Conservation (phyloP, 2,329 filamentous ascomycete genomes). For the Colletotrichum kahawae region DNA sequence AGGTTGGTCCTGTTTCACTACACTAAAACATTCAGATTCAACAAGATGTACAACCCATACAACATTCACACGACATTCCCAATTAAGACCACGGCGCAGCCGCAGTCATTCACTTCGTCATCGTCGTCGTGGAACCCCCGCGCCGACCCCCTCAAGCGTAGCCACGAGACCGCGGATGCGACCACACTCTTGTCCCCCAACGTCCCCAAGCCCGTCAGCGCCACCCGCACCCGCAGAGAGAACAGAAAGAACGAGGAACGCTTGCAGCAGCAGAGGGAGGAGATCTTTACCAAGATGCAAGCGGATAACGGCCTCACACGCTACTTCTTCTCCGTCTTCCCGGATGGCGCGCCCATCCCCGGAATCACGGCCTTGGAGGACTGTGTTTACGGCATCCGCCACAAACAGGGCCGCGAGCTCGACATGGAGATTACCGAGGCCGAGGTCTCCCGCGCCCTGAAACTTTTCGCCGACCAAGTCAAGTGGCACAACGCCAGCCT, state of each 20-base stretch:
- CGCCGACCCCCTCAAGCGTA: background rate
- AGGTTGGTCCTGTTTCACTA: background rate
- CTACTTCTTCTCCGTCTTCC: background rate
- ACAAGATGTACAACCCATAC: background rate
- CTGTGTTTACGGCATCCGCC: background rate
- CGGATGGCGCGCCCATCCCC: background rate
- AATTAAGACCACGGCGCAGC: background rate
- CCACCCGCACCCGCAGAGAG: background rate
- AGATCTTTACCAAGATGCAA: background rate
- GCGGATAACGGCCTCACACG: background rate
- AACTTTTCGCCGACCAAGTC: background rate
- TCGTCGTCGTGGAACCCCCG: background rate
- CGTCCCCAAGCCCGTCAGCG: background rate
- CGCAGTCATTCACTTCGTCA: background rate
- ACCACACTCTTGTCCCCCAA: background rate
- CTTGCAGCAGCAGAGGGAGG: background rate
- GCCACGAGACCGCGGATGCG: background rate
- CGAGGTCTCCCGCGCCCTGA: background rate
- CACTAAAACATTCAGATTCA: background rate
- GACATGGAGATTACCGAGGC: background rate
- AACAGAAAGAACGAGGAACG: background rate
- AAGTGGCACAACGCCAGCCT: background rate
- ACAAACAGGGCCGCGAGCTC: background rate
- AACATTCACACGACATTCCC: background rate
- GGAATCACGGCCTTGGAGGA: background rate